phyloP scores from a whole-genome alignment of 208 protist species.

The Naegleria lovaniensis region DNA sequence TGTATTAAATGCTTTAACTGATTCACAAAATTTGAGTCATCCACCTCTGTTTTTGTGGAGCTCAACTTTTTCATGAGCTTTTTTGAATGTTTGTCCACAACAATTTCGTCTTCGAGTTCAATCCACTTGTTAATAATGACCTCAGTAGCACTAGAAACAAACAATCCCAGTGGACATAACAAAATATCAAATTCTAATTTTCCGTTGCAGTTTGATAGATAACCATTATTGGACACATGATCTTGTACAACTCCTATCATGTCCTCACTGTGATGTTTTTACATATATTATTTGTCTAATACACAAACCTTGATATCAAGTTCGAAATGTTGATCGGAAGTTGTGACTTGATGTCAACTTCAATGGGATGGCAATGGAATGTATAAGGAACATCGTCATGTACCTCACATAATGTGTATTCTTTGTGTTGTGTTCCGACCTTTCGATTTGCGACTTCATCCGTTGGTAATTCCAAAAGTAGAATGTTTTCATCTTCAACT shows the following conservation, averaged over 20 bases:
- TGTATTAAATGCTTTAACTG: conserved; percentile 1
- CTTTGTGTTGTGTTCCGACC: background rate
- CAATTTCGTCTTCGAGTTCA: background rate
- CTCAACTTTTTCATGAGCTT: background rate
- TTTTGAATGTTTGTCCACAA: background rate
- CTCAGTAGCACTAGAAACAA: background rate
- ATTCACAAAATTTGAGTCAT: background rate
- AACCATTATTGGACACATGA: background rate
- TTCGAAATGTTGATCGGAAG: background rate
- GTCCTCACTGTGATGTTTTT: background rate
- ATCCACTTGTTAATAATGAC: background rate
- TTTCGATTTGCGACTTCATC: background rate
- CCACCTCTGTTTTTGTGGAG: background rate
- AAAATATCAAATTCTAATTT: background rate
- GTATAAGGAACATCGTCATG: background rate
- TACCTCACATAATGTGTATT: background rate
- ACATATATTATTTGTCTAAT: too few relatives aligned
- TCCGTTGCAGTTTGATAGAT: background rate
- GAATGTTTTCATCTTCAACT: too few relatives aligned
- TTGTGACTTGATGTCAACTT: background rate
- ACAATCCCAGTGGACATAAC: background rate
- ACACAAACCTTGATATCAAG: background rate
- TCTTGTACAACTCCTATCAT: conserved; percentile 20
- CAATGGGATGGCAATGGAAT: background rate
- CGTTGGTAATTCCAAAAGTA: background rate